Evolutionary conservation across 352 stramenopile genomes (phyloP).

Genomic region (Globisporangium polare): DNA sequence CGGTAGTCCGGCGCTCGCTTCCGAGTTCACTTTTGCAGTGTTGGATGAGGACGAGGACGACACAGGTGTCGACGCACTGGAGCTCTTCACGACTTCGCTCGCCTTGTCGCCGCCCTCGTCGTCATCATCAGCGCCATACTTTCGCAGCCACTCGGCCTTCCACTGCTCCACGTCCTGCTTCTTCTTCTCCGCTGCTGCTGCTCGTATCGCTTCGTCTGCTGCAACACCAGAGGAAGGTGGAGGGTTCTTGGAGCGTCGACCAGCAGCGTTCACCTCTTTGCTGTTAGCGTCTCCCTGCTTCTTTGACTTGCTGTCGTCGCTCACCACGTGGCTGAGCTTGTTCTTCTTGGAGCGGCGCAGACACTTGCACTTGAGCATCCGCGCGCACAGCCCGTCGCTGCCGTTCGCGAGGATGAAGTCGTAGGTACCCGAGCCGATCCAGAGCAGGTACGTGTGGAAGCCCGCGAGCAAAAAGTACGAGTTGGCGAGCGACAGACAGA

Average conservation of each 20-base stretch:
- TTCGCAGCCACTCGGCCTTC: slow-evolving; percentile 39
- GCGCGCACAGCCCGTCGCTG: slow-evolving; percentile 61
- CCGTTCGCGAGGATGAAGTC: slow-evolving; percentile 83
- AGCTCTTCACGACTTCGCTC: background rate
- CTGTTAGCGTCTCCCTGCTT: slow-evolving; percentile 20
- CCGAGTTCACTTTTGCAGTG: background rate
- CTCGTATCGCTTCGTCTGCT: slow-evolving; percentile 7
- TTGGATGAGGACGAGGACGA: background rate
- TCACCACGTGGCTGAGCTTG: slow-evolving; percentile 32
- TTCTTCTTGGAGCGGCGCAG: slow-evolving; percentile 40
- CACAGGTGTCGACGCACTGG: background rate
- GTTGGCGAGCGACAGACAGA: slow-evolving; percentile 50
- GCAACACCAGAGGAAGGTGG: background rate
- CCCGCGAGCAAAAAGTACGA: slow-evolving; percentile 68
- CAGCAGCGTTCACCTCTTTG: slow-evolving; percentile 16
- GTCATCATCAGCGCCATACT: slow-evolving; percentile 30
- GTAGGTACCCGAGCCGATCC: slow-evolving; percentile 69
- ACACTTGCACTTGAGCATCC: slow-evolving; percentile 76
- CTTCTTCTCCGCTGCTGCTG: slow-evolving; percentile 20
- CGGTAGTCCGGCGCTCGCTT: background rate
- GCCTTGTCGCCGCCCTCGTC: slow-evolving; percentile 13
- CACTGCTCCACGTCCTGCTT: slow-evolving; percentile 29
- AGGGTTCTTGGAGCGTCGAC: slow-evolving; percentile 9
- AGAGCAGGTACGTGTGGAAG: slow-evolving; percentile 80
- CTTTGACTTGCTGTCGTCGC: slow-evolving; percentile 17